Base-by-base conservation (phyloP, 768 basidiomycete species). In the Kwoniella dejecticola region DNA sequence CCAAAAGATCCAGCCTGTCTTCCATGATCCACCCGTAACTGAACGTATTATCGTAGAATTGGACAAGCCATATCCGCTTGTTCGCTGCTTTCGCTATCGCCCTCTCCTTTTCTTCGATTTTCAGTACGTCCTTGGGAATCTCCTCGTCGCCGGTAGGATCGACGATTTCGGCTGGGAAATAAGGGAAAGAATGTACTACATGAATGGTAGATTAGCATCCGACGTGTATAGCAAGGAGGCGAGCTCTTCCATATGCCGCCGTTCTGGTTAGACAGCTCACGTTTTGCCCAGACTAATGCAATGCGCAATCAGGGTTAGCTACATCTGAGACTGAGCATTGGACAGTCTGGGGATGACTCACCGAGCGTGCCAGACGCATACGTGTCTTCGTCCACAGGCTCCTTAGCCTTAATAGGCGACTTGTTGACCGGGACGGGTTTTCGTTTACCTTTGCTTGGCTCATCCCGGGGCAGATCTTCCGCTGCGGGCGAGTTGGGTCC, bases 271-370 rank as follows among this genome's bases (percentile, higher is more conserved):
- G 2, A 23, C 10, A 23, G 48, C 62, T 41, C 45, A 73, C 69
- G 81, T 82, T 91, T 92, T 0, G 88, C 90, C 91, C 91, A 94
- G 0, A 93, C 91, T 90, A 21, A 36, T 7, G 33, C 15, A 7
- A 7, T 36, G 7, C 15, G 7, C 33, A 15, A 36, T 7, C 7
- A 36, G 7, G 33, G 33, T 36, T 15, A 36, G 33, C 33, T 7
- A 15, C 33, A 15, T 7, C 7, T 36, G 33, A 36, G 7, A 36
- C 7, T 36, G 15, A 15, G 33, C 33, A 36, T 7, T 7, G 33
- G 33, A 7, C 33, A 36, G 33, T n/a, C n/a, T 23, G 23, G 3
- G 24, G 19, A 15, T 2, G 12, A 57, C 71, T 65, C 44, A 72
- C 71, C 71, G 2, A 74, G 31, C 19, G 70, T 71, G 40, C 70